Conservation (phyloP, 2,329 filamentous ascomycete species). For the Pseudogymnoascus sp. region DNA sequence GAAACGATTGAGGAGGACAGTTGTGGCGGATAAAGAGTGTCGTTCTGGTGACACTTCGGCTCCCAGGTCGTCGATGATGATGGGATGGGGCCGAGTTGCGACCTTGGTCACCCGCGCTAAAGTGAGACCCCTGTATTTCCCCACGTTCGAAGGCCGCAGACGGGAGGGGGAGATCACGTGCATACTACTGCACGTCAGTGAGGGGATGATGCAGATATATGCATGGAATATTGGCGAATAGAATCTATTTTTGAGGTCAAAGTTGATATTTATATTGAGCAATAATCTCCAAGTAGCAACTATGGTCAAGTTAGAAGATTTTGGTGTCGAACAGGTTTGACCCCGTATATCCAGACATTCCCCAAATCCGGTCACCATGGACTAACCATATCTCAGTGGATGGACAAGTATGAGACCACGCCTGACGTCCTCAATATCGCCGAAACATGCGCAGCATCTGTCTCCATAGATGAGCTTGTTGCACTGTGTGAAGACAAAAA, state of each 20-base stretch:
- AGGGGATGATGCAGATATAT: neutral
- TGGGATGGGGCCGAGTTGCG: neutral
- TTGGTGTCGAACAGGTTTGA: slow-evolving; percentile 23
- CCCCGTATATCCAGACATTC: neutral
- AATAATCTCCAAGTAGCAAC: slow-evolving; percentile 9
- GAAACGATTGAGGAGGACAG: neutral
- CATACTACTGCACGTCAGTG: neutral
- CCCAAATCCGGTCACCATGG: neutral
- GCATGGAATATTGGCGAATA: neutral
- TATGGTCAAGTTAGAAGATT: slow-evolving; percentile 36
- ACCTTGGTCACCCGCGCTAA: slow-evolving; percentile 7
- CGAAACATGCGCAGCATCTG: slow-evolving; percentile 70
- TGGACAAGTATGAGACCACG: slow-evolving; percentile 53
- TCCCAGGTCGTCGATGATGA: slow-evolving; percentile 7
- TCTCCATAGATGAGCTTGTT: slow-evolving; percentile 63
- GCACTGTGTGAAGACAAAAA: slow-evolving; percentile 49
- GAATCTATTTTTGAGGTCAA: neutral
- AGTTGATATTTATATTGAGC: neutral
- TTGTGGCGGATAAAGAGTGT: neutral
- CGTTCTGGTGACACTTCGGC: neutral
- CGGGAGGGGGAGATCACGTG: slow-evolving; percentile 4
- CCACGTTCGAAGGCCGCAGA: neutral
- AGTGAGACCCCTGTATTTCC: neutral
- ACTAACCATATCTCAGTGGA: slow-evolving; percentile 42
- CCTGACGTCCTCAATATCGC: slow-evolving; percentile 61